A percentile compares a stretch with the other conserved stretches of the same genome.
These are phyloP conservation scores for Nakazawaea wickerhamii DNA, from an alignment of 805 yeast genomes.

Conservation along the genomic window DNA sequence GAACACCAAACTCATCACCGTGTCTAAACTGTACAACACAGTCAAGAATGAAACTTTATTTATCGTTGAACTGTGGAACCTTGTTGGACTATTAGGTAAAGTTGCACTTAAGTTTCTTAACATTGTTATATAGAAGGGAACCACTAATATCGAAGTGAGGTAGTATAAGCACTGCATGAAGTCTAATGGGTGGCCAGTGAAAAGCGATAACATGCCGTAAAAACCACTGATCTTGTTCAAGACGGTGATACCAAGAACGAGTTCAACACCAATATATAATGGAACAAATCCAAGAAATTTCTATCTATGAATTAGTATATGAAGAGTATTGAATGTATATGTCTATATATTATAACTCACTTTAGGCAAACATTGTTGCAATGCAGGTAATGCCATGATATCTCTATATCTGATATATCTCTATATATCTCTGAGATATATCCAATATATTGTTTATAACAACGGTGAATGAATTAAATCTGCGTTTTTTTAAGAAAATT, in stretches of 20 bases:
- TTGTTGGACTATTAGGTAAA: constrained; percentile 17
- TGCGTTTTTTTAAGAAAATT: too few species aligned
- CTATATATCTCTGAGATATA: neutral
- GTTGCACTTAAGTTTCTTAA: constrained; percentile 33
- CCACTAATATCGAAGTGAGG: constrained; percentile 51
- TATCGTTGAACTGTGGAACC: constrained; percentile 42
- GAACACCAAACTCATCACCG: constrained; percentile 59
- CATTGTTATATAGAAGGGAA: constrained; percentile 64
- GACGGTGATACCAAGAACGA: constrained; percentile 67
- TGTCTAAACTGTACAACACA: constrained; percentile 60
- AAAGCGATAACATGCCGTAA: constrained; percentile 77
- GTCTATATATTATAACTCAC: constrained; percentile 3
- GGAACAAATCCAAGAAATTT: constrained; percentile 70
- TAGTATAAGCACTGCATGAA: constrained; percentile 81
- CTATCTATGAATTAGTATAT: constrained; percentile 21
- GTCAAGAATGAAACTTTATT: constrained; percentile 60
- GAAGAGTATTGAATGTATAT: too few species aligned
- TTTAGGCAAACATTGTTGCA: constrained; percentile 11
- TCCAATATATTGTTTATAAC: too few species aligned
- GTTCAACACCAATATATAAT: constrained; percentile 81
- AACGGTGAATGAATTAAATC: too few species aligned
- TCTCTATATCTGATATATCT: neutral
- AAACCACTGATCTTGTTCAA: constrained; percentile 86
- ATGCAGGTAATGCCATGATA: neutral
- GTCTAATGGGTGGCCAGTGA: constrained; percentile 85